phyloP scores from a whole-genome alignment of 2,329 filamentous ascomycete species.

The Neopestalotiopsis sp. region DNA sequence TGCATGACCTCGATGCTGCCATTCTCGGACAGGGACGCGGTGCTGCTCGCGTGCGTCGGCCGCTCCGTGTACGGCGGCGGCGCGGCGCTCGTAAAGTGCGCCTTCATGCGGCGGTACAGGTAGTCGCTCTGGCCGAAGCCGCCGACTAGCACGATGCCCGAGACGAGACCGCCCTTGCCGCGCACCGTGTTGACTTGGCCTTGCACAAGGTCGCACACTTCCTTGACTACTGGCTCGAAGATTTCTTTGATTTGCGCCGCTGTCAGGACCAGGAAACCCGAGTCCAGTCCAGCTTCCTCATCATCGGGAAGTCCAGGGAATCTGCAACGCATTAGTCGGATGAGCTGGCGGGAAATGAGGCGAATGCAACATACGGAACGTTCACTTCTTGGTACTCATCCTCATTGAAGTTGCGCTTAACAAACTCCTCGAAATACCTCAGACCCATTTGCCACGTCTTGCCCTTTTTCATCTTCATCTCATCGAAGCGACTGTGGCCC shows the following conservation, averaged over 20 bases:
- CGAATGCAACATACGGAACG: slow-evolving; percentile 60
- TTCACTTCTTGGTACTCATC: slow-evolving; percentile 80
- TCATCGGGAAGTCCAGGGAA: slow-evolving; percentile 80
- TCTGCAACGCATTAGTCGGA: slow-evolving; percentile 34
- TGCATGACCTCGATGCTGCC: slow-evolving; percentile 79
- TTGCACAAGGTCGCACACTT: slow-evolving; percentile 71
- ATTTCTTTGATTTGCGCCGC: slow-evolving; percentile 73
- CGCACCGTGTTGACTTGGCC: slow-evolving; percentile 70
- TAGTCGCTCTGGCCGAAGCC: slow-evolving; percentile 83
- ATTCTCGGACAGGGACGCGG: slow-evolving; percentile 47
- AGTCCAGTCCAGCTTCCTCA: slow-evolving; percentile 75
- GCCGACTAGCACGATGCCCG: slow-evolving; percentile 80
- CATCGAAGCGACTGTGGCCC: slow-evolving; percentile 69
- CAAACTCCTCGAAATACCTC: slow-evolving; percentile 82
- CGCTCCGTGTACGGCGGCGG: slow-evolving; percentile 70
- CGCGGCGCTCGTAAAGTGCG: slow-evolving; percentile 66
- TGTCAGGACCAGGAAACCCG: slow-evolving; percentile 76
- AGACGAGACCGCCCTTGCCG: slow-evolving; percentile 64
- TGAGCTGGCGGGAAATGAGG: background rate
- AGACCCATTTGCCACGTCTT: slow-evolving; percentile 83
- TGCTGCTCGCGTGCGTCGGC: slow-evolving; percentile 66
- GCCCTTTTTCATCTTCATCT: slow-evolving; percentile 78
- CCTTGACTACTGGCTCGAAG: slow-evolving; percentile 75
- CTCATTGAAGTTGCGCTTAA: slow-evolving; percentile 83
- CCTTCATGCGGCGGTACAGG: slow-evolving; percentile 72